Percentiles rank a stretch among this genome's conserved stretches.
Evolutionary conservation across 1,284 basidiomycete genomes (phyloP).

Genomic region (Cutaneotrichosporon dermatis): DNA sequence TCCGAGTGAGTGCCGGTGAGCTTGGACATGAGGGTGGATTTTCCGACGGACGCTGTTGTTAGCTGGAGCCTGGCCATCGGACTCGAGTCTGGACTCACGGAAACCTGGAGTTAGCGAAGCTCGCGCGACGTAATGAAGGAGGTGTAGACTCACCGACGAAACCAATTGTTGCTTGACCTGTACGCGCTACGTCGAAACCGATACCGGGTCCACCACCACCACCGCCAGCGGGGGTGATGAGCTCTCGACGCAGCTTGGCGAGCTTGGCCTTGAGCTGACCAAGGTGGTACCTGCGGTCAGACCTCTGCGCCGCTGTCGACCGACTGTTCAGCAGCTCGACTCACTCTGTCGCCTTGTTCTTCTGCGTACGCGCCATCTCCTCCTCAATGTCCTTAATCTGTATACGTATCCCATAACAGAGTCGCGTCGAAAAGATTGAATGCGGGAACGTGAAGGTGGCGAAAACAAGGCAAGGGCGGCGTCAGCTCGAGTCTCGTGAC

Average conservation of each 20-base stretch:
- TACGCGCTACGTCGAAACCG: conserved; percentile 95
- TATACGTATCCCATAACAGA: neutral
- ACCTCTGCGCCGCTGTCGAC: no score
- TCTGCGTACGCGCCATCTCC: conserved; percentile 58
- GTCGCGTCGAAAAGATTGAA: no score
- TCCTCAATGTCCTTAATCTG: conserved; percentile 50
- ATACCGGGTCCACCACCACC: conserved; percentile 74
- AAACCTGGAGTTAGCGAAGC: neutral
- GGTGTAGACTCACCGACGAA: conserved; percentile 57
- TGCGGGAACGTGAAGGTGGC: no score
- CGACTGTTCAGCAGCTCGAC: conserved; percentile 9
- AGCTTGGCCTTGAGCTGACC: conserved; percentile 96
- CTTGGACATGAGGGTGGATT: conserved; percentile 97
- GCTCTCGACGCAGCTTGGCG: conserved; percentile 91
- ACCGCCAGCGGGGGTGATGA: conserved; percentile 72
- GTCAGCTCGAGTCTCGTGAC: no score
- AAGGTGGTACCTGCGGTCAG: conserved; percentile 68
- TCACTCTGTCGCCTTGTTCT: conserved; percentile 73
- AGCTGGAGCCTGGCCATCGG: neutral
- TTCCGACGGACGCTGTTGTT: conserved; percentile 30
- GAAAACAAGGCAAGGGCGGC: no score
- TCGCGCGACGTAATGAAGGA: neutral
- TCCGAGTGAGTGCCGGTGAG: conserved; percentile 97
- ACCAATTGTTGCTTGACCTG: conserved; percentile 91
- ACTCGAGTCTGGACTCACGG: neutral